Evolutionary conservation across 2,329 filamentous ascomycete genomes (phyloP).

Genomic region (Aureobasidium uvarum): DNA sequence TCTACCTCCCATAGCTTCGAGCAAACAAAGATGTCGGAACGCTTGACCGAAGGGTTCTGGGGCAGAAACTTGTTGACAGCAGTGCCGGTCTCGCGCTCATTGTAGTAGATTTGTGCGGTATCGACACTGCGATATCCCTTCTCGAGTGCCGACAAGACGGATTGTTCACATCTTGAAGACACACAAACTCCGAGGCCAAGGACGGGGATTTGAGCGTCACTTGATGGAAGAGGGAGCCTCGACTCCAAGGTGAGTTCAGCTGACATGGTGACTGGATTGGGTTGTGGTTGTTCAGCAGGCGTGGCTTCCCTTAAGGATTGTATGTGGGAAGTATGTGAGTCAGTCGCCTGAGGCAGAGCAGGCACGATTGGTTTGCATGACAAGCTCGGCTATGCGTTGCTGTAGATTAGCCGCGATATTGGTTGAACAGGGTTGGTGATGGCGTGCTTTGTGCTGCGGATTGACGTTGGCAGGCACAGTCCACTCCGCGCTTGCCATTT

Average conservation of each 20-base stretch:
- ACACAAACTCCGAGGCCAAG: conserved; percentile 69
- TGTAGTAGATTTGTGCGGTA: conserved; percentile 65
- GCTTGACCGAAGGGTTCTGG: conserved; percentile 17
- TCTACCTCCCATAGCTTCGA: conserved; percentile 29
- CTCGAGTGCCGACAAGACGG: conserved; percentile 55
- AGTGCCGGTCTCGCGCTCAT: conserved; percentile 49
- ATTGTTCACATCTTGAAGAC: conserved; percentile 55
- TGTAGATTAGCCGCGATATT: conserved; percentile 6
- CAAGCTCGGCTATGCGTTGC: neutral
- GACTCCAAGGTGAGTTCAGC: conserved; percentile 8
- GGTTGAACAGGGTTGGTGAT: neutral
- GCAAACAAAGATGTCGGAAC: conserved; percentile 27
- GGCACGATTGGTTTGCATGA: neutral
- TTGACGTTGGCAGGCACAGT: conserved; percentile 21
- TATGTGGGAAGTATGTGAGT: conserved; percentile 6
- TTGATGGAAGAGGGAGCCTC: conserved; percentile 46
- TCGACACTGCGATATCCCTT: conserved; percentile 61
- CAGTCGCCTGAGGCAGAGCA: conserved; percentile 6
- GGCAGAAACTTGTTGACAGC: conserved; percentile 24
- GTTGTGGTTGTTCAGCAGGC: neutral
- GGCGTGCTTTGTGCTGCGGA: conserved; percentile 18
- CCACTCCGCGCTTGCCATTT: conserved; percentile 18
- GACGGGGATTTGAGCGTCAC: conserved; percentile 55
- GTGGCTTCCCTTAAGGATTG: neutral
- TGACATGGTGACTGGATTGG: neutral